Evolutionary conservation across 1,139 yeast species (phyloP), one percentile per base, ranked within the genome.

Genomic region (Barnettozyma hawaiiensis): DNA sequence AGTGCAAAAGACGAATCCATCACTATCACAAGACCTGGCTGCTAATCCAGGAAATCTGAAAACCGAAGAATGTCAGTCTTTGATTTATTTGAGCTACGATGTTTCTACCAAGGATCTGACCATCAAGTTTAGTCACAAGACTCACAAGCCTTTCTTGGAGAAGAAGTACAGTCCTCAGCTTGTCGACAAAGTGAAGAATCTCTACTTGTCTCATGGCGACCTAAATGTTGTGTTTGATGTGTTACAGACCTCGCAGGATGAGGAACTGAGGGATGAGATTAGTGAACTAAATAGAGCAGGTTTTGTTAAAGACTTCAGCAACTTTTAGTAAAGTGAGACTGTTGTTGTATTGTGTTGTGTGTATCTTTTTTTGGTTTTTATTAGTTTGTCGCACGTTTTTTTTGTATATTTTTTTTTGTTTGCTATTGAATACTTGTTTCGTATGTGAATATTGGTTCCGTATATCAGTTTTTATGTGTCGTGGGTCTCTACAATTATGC

Each of bases 1-100:
- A n/a, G n/a, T n/a, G n/a, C 55, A 51, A 21, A 52, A 49, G 37
- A 14, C 45, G 23, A 39, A 41, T 18, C 35, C 23, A n/a, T n/a
- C n/a, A n/a, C n/a, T n/a, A n/a, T n/a, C n/a, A 22, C 15, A 16
- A 16, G 9, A 15, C 12, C 7, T 28, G 16, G 12, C 14, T 12
- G 19, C 22, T 2, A 36, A 26, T 26, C 4, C 16, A 15, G 44
- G 50, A 33, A 48, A 47, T 26, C 28, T 52, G 44, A 54, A 53
- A 37, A 51, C 55, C 10, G 57, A 54, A 36, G 43, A 51, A 33
- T 53, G 57, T 33, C 37, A 48, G 21, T 55, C 57, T 7, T 49
- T 45, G 31, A 41, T 53, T 33, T 53, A 50, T 27, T 19, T 55
- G 20, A 50, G 52, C 37, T 55, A 52, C 41, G 58, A 55, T 37